phyloP scores from a whole-genome alignment of 768 basidiomycete species.

The Mycena polygramma region DNA sequence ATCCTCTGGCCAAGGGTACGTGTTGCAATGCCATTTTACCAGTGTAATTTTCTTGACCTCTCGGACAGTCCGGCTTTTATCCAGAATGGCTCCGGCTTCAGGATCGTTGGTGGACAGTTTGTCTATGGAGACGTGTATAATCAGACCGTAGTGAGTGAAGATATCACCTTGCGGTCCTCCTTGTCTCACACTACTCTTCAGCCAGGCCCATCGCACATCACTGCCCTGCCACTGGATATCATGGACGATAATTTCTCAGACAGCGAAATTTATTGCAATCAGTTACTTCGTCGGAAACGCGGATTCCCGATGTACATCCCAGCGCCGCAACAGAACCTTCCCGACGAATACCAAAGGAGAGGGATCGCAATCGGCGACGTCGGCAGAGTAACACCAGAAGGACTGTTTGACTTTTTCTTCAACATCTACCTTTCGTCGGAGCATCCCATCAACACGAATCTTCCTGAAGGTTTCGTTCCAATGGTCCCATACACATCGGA shows the following conservation, averaged over 20 bases:
- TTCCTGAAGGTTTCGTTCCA: constrained; percentile 45
- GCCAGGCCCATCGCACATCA: neutral
- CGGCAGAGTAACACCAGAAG: constrained; percentile 46
- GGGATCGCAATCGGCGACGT: constrained; percentile 52
- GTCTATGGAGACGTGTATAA: too few species aligned
- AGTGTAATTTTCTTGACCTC: too few species aligned
- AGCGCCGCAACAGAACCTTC: constrained; percentile 38
- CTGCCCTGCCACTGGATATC: neutral
- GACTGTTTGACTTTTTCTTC: constrained; percentile 50
- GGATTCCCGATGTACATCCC: constrained; percentile 51
- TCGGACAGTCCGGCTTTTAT: too few species aligned
- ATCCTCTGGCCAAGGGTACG: too few species aligned
- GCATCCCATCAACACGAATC: constrained; percentile 42
- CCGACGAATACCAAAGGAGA: constrained; percentile 34
- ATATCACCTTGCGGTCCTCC: too few species aligned
- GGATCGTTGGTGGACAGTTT: too few species aligned
- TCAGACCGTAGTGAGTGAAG: too few species aligned
- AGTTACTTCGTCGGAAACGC: constrained; percentile 28
- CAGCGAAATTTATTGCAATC: constrained; percentile 16
- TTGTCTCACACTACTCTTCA: neutral
- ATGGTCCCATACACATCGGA: neutral
- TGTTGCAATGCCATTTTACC: too few species aligned
- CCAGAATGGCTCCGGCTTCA: too few species aligned
- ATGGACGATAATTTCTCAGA: constrained; percentile 9
- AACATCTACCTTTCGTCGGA: constrained; percentile 45